phyloP scores from a whole-genome alignment of 441 rosid species.

The Capsella rubella region DNA sequence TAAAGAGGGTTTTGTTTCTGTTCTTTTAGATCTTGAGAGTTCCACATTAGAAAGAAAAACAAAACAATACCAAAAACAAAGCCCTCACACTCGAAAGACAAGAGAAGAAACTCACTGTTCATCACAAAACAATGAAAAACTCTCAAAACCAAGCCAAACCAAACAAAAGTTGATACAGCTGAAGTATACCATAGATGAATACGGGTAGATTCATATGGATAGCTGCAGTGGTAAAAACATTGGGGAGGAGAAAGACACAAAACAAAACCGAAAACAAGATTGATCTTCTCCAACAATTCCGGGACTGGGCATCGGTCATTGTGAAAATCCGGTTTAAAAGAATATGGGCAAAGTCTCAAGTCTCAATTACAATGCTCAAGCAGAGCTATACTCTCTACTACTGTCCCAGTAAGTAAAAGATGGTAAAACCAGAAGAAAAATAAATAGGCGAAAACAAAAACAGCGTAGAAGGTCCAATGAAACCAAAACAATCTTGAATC shows the following conservation, averaged over 20 bases:
- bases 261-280: constrained; percentile 26
- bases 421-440: constrained; percentile 5
- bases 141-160: constrained; percentile 25
- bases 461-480: neutral
- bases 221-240: constrained; percentile 12
- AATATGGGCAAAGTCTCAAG: constrained; percentile 4
- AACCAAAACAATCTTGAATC: constrained; percentile 7
- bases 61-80: too few species aligned
- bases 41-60: too few species aligned
- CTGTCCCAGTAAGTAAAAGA: neutral
- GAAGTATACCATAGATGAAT: too few species aligned
- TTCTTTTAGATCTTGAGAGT: too few species aligned
- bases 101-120: too few species aligned
- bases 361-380: neutral
- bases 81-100: too few species aligned
- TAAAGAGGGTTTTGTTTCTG: too few species aligned
- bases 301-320: constrained; percentile 1
- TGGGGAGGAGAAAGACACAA: neutral
- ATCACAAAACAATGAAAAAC: neutral
- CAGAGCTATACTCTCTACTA: neutral
- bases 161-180: neutral
- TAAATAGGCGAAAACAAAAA: constrained; percentile 5
- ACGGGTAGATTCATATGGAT: constrained; percentile 1
- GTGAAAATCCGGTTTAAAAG: neutral
- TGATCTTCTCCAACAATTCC: neutral